Conservation (phyloP, 164 flowering plant genomes). For the Umbellularia californica region DNA sequence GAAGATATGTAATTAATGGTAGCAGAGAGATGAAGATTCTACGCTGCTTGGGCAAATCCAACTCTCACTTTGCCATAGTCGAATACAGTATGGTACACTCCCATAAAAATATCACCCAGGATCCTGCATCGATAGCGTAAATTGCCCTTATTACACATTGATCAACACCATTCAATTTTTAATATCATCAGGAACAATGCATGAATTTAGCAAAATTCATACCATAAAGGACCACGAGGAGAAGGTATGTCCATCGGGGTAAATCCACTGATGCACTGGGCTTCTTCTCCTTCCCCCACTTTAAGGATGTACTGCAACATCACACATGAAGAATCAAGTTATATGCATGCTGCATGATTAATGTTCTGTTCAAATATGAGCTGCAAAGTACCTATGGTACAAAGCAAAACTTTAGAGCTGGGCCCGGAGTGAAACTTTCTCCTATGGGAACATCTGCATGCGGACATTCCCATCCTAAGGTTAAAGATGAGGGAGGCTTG, state of each 20-base stretch:
- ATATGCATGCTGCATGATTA: neutral
- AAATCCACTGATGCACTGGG: conserved; percentile 77
- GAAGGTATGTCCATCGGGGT: conserved; percentile 60
- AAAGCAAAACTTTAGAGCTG: too few relatives aligned
- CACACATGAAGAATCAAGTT: neutral
- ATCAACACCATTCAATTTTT: neutral
- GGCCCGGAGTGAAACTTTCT: too few relatives aligned
- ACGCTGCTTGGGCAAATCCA: conserved; percentile 50
- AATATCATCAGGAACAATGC: neutral
- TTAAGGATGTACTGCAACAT: conserved; percentile 54
- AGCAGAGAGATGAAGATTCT: neutral
- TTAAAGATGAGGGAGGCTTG: too few relatives aligned
- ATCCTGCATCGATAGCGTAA: conserved; percentile 31
- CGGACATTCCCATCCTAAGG: too few relatives aligned
- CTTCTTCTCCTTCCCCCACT: conserved; percentile 51
- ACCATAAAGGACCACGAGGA: conserved; percentile 73
- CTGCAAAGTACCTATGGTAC: too few relatives aligned
- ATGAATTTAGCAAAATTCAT: neutral
- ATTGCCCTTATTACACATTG: neutral
- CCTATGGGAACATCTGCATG: too few relatives aligned
- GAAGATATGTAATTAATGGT: too few relatives aligned
- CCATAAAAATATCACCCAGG: conserved; percentile 51
- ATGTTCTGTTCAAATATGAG: neutral
- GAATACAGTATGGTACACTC: conserved; percentile 42
- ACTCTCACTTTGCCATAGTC: conserved; percentile 38